A percentile compares a stretch with the other conserved stretches of the same genome.
Conservation (phyloP, 768 basidiomycete species). For the Chalciporus sphaerocephalus region DNA sequence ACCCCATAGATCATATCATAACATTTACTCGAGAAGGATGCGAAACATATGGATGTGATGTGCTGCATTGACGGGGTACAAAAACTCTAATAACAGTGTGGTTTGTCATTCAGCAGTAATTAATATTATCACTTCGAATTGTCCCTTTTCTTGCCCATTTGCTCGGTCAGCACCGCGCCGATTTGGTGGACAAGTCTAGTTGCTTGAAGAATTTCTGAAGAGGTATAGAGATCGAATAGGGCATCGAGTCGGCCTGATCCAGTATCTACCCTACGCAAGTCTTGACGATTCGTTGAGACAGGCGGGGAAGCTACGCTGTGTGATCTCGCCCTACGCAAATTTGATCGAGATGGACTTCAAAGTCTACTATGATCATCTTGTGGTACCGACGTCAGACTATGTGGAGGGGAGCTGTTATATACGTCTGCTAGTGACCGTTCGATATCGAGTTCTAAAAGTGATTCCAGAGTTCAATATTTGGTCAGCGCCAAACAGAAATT, state of each 20-base stretch:
- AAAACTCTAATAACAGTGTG: background rate
- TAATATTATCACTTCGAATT: conserved; percentile 7
- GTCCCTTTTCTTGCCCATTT: conserved; percentile 37
- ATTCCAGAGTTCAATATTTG: background rate
- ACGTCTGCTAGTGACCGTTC: conserved; percentile 18
- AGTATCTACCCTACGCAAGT: conserved; percentile 37
- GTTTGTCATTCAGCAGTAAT: background rate
- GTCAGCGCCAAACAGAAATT: background rate
- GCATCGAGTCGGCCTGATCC: conserved; percentile 41
- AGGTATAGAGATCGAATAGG: conserved; percentile 41
- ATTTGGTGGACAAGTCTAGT: conserved; percentile 44
- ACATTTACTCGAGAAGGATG: conserved; percentile 64
- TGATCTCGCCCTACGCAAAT: conserved; percentile 6
- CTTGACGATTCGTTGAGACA: conserved; percentile 7
- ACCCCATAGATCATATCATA: conserved; percentile 52
- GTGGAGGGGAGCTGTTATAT: conserved; percentile 8
- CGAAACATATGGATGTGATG: conserved; percentile 52
- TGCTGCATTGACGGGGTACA: background rate
- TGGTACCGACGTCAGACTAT: background rate
- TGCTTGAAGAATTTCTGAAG: conserved; percentile 46
- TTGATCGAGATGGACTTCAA: background rate
- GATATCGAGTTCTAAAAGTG: conserved; percentile 18
- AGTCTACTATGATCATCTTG: no score
- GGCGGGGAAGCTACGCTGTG: conserved; percentile 8
- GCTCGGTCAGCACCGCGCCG: conserved; percentile 42